A percentile compares a stretch with the other conserved stretches of the same genome.
Conservation (phyloP, 352 stramenopile genomes). For the Thraustotheca clavata region DNA sequence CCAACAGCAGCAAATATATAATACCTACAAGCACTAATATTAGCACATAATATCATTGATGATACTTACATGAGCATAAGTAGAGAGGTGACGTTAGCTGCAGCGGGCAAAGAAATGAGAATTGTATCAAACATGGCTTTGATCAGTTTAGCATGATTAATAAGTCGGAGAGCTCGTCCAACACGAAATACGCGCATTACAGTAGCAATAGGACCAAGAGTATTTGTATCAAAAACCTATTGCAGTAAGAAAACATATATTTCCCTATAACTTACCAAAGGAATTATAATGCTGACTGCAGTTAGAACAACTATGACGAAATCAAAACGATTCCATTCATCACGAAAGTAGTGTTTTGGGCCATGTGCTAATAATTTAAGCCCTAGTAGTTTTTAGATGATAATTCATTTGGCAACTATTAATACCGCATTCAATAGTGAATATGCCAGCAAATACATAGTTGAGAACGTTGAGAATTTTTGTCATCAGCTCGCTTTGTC, state of each 20-base stretch:
- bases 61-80: conserved; percentile 55
- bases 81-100: conserved; percentile 80
- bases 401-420: background rate
- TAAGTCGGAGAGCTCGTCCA: conserved; percentile 56
- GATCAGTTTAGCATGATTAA: conserved; percentile 66
- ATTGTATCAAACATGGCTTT: conserved; percentile 85
- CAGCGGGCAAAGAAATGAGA: conserved; percentile 70
- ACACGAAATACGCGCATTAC: conserved; percentile 80
- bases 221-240: conserved; percentile 27
- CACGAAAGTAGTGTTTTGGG: conserved; percentile 59
- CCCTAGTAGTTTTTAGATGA: background rate
- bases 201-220: conserved; percentile 42
- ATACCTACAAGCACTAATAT: conserved; percentile 28
- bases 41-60: background rate
- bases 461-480: conserved; percentile 61
- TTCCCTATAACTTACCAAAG: conserved; percentile 21
- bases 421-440: conserved; percentile 53
- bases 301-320: conserved; percentile 47
- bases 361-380: conserved; percentile 79
- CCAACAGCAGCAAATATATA: conserved; percentile 89
- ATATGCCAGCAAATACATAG: conserved; percentile 74
- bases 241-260: background rate
- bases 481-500: conserved; percentile 58
- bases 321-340: conserved; percentile 82
- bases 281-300: conserved; percentile 43